Base-by-base conservation (phyloP, 83 land plant genomes). In the Picea engelmannii region DNA sequence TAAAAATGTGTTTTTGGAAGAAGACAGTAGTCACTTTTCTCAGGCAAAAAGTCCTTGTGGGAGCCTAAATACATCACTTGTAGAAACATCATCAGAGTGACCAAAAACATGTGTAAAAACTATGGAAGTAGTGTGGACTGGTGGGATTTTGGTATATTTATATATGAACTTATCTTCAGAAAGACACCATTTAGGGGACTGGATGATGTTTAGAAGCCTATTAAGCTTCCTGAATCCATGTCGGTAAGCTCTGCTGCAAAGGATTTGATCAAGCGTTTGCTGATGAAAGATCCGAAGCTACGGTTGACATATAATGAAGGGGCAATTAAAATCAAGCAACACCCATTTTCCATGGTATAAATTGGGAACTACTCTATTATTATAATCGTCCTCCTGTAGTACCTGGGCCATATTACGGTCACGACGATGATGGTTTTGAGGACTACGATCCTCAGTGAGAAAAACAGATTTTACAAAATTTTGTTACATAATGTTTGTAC, bases 131-230 rank as follows among this genome's bases (percentile, higher is more conserved):
- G 84, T 27, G 85, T 83, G 55, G 96, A 93, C 84, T 93, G 96
- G 96, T 93, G 96, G 96, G 90, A 94, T 11, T 81, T 93, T 15
- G 96, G 96, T 18, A 79, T 93, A 16, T 87, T 93, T 80, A 71
- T 93, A 23, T 93, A 88, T 68, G 96, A 93, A 85, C 79, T 93
- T 25, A 84, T 93, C 6, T 93, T 90, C 80, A 94, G 96, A 24
- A 82, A 69, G 42, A 93, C 96, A 11, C 96, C 96, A 1, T 93
- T 93, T 80, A 82, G 79, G 63, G 96, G 92, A 2, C 67, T 80
- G 4, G 91, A 90, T 84, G 83, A 93, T 64, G 87, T 87, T 81
- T 61, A 87, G 20, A 86, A 91, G 38, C 91, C 94, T 38, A 84
- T 90, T 11, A 90, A 90, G 83, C 90, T 93, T 66, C 96, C 96